A percentile compares a stretch with the other conserved stretches of the same genome.
phyloP scores from a whole-genome alignment of 1,284 basidiomycete genomes.

The Coniferiporia sulphurascens region DNA sequence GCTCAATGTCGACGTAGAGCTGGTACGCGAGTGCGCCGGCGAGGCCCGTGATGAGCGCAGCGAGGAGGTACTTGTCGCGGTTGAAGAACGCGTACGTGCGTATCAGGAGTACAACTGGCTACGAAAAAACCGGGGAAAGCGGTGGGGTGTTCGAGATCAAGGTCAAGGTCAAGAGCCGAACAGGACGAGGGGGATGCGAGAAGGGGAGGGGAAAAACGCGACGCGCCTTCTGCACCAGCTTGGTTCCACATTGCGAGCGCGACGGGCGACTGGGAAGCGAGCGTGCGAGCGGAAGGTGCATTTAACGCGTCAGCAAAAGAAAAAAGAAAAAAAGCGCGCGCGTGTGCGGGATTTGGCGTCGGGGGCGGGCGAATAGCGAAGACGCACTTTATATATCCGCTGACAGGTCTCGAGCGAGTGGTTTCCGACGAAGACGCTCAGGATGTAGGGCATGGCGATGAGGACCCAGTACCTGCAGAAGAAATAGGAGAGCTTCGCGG shows the following conservation, averaged over 20 bases:
- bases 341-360: too few species aligned
- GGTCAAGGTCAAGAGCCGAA: too few species aligned
- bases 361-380: neutral
- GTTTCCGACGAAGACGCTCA: constrained; percentile 66
- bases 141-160: too few species aligned
- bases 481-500: constrained; percentile 72
- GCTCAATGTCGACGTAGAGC: constrained; percentile 67
- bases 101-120: constrained; percentile 64
- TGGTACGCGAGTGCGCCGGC: constrained; percentile 71
- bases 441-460: constrained; percentile 65
- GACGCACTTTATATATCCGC: constrained; percentile 57
- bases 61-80: constrained; percentile 59
- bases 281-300: too few species aligned
- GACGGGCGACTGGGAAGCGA: constrained; percentile 54
- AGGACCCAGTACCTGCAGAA: constrained; percentile 84
- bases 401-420: constrained; percentile 57
- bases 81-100: constrained; percentile 82
- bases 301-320: constrained; percentile 11
- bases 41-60: constrained; percentile 54
- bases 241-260: constrained; percentile 81
- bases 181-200: too few species aligned
- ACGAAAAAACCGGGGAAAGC: too few species aligned
- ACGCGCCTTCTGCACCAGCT: constrained; percentile 67
- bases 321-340: neutral
- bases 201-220: constrained; percentile 26